These are phyloP conservation scores for Irpex lacteus DNA, from an alignment of 1,284 basidiomycete species.

Conservation along the genomic window DNA sequence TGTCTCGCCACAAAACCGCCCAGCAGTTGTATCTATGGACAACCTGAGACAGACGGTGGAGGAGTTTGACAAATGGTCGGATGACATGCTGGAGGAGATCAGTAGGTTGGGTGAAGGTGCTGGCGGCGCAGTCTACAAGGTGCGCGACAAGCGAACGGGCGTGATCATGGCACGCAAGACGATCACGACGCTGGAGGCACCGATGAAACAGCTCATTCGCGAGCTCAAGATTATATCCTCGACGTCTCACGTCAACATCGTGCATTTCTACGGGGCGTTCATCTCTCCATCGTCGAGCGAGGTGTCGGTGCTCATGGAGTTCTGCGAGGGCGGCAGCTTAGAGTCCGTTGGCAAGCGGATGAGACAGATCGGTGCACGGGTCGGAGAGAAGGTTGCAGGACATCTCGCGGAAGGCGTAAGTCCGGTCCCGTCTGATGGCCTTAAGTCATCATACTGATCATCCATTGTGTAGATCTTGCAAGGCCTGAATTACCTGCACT, in stretches of 20 bases:
- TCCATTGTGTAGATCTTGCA: slow-evolving; percentile 64
- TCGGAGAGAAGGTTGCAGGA: slow-evolving; percentile 90
- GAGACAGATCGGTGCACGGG: slow-evolving; percentile 76
- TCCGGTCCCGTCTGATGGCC: slow-evolving; percentile 18
- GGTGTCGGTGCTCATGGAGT: slow-evolving; percentile 97
- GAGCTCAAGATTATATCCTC: slow-evolving; percentile 90
- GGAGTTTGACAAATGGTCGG: slow-evolving; percentile 52
- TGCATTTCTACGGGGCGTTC: slow-evolving; percentile 93
- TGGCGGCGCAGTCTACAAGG: slow-evolving; percentile 93
- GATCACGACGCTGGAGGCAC: slow-evolving; percentile 92
- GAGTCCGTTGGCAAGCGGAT: slow-evolving; percentile 88
- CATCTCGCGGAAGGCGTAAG: slow-evolving; percentile 88
- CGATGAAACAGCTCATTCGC: slow-evolving; percentile 88
- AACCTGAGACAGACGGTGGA: slow-evolving; percentile 32
- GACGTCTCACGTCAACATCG: slow-evolving; percentile 86
- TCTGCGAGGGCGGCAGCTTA: slow-evolving; percentile 84
- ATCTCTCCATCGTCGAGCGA: slow-evolving; percentile 90
- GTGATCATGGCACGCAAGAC: slow-evolving; percentile 93
- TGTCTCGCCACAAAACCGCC: slow-evolving; percentile 26
- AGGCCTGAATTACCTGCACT: slow-evolving; percentile 91
- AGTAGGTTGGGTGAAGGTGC: slow-evolving; percentile 89
- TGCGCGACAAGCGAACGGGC: slow-evolving; percentile 74
- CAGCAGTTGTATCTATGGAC: slow-evolving; percentile 29
- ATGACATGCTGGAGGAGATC: slow-evolving; percentile 73
- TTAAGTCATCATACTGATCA: slow-evolving; percentile 7